Percentiles rank a stretch among this genome's conserved stretches.
Evolutionary conservation across 1,284 basidiomycete species (phyloP).

Genomic region (Termitomyces sp.): DNA sequence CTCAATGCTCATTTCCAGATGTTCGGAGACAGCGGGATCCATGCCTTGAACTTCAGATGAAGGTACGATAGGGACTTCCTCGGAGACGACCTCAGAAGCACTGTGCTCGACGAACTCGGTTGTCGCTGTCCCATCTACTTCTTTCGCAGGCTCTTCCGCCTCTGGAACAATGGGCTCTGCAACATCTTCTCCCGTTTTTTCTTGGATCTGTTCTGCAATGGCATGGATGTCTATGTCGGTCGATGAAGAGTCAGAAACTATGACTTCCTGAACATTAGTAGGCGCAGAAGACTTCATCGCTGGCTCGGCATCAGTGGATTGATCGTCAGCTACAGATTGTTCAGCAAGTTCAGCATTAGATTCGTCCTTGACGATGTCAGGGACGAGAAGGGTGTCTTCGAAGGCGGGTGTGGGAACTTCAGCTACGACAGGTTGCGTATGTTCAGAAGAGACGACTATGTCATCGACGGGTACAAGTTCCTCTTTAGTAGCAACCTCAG

Average conservation of each 20-base stretch:
- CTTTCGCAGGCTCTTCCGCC: neutral
- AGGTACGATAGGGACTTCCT: neutral
- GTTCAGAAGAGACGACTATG: neutral
- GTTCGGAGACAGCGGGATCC: neutral
- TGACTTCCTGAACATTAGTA: neutral
- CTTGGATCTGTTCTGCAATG: neutral
- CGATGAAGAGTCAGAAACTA: slow-evolving; percentile 1
- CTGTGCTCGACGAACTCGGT: neutral
- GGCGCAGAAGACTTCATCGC: neutral
- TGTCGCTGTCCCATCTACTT: neutral
- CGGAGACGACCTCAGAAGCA: neutral
- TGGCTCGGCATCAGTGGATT: neutral
- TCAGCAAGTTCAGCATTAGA: neutral
- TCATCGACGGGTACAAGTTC: neutral
- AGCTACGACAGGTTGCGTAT: neutral
- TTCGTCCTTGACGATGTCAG: neutral
- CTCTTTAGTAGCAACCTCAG: neutral
- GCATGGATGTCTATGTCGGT: neutral
- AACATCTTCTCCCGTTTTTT: neutral
- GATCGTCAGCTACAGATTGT: neutral
- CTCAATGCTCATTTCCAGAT: neutral
- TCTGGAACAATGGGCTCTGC: neutral
- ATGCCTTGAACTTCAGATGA: neutral
- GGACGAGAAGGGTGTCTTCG: neutral
- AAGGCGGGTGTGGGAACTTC: neutral